A percentile compares a stretch with the other conserved stretches of the same genome.
These are phyloP conservation scores for Fusarium sp. DNA, from an alignment of 2,329 filamentous ascomycete species.

Conservation along the genomic window DNA sequence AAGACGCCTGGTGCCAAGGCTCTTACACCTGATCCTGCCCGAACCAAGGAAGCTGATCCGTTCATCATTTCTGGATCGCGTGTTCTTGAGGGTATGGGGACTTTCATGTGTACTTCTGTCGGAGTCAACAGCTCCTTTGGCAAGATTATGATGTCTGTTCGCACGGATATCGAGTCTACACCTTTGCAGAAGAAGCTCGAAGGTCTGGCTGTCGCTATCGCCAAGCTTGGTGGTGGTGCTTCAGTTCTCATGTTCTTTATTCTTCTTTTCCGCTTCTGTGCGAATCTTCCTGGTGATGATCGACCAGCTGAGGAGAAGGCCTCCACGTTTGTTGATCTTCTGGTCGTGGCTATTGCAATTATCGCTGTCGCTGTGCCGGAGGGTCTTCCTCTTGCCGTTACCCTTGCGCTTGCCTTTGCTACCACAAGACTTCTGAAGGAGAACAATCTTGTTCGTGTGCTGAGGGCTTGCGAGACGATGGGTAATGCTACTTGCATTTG, in stretches of 20 bases:
- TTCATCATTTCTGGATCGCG: conserved; percentile 89
- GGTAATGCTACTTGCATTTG: conserved; percentile 79
- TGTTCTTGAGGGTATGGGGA: conserved; percentile 78
- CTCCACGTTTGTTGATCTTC: conserved; percentile 78
- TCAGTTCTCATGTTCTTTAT: conserved; percentile 85
- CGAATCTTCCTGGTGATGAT: conserved; percentile 65
- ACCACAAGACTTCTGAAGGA: conserved; percentile 81
- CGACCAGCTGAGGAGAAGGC: conserved; percentile 77
- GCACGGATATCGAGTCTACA: conserved; percentile 79
- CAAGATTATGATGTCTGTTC: conserved; percentile 78
- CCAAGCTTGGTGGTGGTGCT: conserved; percentile 80
- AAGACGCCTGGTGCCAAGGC: conserved; percentile 77
- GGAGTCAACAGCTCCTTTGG: conserved; percentile 80
- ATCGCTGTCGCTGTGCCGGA: conserved; percentile 85
- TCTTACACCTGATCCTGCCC: conserved; percentile 73
- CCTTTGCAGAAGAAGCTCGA: conserved; percentile 82
- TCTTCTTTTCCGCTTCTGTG: conserved; percentile 86
- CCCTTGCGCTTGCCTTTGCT: conserved; percentile 79
- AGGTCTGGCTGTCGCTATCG: conserved; percentile 80
- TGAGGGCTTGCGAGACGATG: conserved; percentile 85
- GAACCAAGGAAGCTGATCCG: conserved; percentile 79
- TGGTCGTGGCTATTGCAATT: conserved; percentile 82
- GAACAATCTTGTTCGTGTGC: conserved; percentile 79
- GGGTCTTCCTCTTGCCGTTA: conserved; percentile 81
- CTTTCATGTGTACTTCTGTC: conserved; percentile 78